phyloP scores from a whole-genome alignment of 495 filamentous ascomycete genomes.

The Xylaria longipes region DNA sequence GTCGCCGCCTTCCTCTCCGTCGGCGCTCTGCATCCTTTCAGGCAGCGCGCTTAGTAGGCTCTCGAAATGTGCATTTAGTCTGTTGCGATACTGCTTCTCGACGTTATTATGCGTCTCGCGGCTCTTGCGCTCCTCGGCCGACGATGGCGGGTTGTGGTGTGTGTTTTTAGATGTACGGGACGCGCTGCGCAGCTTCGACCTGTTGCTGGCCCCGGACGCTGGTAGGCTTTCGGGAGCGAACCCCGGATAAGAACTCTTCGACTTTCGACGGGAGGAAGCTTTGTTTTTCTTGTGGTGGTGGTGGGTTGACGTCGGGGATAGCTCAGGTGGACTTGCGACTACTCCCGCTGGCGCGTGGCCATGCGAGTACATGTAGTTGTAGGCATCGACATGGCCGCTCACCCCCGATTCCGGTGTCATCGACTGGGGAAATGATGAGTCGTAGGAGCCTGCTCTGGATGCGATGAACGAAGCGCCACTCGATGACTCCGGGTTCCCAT shows the following conservation, averaged over 20 bases:
- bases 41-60: slow-evolving; percentile 51
- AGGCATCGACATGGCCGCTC: slow-evolving; percentile 31
- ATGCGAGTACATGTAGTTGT: slow-evolving; percentile 33
- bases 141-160: slow-evolving; percentile 41
- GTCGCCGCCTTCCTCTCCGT: slow-evolving; percentile 34
- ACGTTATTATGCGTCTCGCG: slow-evolving; percentile 55
- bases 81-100: slow-evolving; percentile 57
- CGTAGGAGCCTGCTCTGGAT: slow-evolving; percentile 32
- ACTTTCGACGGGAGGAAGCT: slow-evolving; percentile 29
- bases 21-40: slow-evolving; percentile 39
- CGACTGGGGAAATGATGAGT: slow-evolving; percentile 33
- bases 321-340: slow-evolving; percentile 30
- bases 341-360: slow-evolving; percentile 31
- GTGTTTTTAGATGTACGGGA: slow-evolving; percentile 50
- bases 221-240: slow-evolving; percentile 35
- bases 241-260: slow-evolving; percentile 30
- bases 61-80: slow-evolving; percentile 56
- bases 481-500: slow-evolving; percentile 34
- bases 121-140: slow-evolving; percentile 47
- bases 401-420: slow-evolving; percentile 31
- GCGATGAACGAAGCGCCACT: slow-evolving; percentile 32
- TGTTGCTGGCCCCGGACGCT: slow-evolving; percentile 23
- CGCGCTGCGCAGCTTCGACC: slow-evolving; percentile 48
- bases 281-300: slow-evolving; percentile 27
- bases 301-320: slow-evolving; percentile 25